phyloP scores from a whole-genome alignment of 2,329 filamentous ascomycete species.

The Claviceps sp. region DNA sequence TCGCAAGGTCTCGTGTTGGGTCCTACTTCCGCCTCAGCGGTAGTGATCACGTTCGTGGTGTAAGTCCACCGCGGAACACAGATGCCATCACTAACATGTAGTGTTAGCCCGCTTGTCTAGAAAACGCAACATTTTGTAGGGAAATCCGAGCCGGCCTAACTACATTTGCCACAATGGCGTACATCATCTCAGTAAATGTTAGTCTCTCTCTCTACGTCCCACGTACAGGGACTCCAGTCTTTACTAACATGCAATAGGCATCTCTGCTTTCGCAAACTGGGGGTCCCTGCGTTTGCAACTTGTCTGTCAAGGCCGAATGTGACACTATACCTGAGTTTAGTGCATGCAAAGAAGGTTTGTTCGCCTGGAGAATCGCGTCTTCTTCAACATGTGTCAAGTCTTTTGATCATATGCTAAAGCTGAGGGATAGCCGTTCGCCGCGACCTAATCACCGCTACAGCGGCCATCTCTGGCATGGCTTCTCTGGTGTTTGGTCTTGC shows the following conservation, averaged over 20 bases:
- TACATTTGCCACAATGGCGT: constrained; percentile 72
- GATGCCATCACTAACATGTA: not conserved
- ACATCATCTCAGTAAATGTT: constrained; percentile 66
- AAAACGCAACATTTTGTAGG: constrained; percentile 57
- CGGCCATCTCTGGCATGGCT: constrained; percentile 63
- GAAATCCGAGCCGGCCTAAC: constrained; percentile 70
- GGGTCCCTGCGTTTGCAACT: constrained; percentile 58
- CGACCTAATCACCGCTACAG: constrained; percentile 71
- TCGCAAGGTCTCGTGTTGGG: constrained; percentile 4
- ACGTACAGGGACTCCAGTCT: not conserved
- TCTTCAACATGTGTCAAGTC: not conserved
- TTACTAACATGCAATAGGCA: constrained; percentile 32
- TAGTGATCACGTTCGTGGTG: constrained; percentile 3
- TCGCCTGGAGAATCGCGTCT: not conserved
- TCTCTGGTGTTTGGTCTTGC: constrained; percentile 68
- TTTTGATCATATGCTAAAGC: constrained; percentile 3
- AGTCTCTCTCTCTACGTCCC: constrained; percentile 9
- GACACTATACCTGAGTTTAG: constrained; percentile 30
- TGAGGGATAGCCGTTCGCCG: constrained; percentile 44
- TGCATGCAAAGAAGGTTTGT: constrained; percentile 32
- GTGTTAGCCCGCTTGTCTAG: constrained; percentile 50
- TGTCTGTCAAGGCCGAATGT: constrained; percentile 31
- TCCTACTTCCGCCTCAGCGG: constrained; percentile 4
- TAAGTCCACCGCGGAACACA: not conserved
- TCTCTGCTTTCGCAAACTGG: constrained; percentile 63